Evolutionary conservation across 257 asterid species (phyloP), one percentile per base, ranked within the genome.

Genomic region (Schizonepeta tenuifolia): DNA sequence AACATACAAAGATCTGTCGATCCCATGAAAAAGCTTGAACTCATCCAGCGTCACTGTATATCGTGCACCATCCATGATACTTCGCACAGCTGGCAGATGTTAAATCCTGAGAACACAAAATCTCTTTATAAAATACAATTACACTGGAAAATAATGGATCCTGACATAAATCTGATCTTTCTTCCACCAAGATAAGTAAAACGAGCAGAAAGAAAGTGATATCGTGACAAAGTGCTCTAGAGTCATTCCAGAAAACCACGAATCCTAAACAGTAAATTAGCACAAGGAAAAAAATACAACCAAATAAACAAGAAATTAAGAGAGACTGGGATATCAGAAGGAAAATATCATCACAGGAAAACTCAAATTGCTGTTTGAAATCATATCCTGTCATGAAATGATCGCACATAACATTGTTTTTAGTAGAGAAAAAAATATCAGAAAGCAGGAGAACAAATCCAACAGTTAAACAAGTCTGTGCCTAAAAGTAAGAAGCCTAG

Each of bases 1-100:
- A 28, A 74, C 55, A 71, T 78, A 93, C 40, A 93, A 84, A 13
- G 66, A 38, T 59, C 90, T 67, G 67, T 89, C 90, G 13, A 87
- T 79, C 28, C 79, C 57, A 46, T 91, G 87, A 33, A 87, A 88
- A 40, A 36, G 70, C 64, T 54, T 62, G 75, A 82, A 77, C 49
- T 85, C 88, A 7, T 85, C 82, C 12, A 69, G 51, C 0, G 83
- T 72, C 14, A 82, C 80, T 1, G 69, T 17, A 36, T 24, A 50
- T 20, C 38, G 18, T 2, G 59, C 6, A 13, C 76, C 36, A 41
- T 75, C 90, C 95, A 85, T 82, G 74, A 58, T 22, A 15, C 24
- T 38, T 43, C 11, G 21, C 33, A 20, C 68, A 58, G 11, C 51
- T n/a, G 70, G 46, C 14, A 57, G 72, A 41, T 49, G 56, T 22